phyloP scores from a whole-genome alignment of 768 basidiomycete species.

The Pleurotus tuoliensis region DNA sequence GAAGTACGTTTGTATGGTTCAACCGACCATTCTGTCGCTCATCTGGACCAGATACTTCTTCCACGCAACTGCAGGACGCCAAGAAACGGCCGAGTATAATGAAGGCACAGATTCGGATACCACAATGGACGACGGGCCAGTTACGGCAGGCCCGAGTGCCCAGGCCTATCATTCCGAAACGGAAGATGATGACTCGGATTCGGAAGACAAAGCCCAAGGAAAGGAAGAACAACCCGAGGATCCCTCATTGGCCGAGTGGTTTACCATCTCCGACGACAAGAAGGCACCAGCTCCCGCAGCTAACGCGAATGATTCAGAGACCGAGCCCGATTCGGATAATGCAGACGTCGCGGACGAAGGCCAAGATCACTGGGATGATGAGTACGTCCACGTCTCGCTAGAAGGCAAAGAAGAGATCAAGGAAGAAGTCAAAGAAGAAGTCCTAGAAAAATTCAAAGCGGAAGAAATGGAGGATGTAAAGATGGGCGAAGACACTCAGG shows the following conservation, averaged over 20 bases:
- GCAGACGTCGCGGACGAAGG: slow-evolving; percentile 45
- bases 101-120: slow-evolving; percentile 31
- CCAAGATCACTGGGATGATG: slow-evolving; percentile 30
- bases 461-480: slow-evolving; percentile 32
- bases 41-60: slow-evolving; percentile 64
- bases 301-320: slow-evolving; percentile 45
- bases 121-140: slow-evolving; percentile 14
- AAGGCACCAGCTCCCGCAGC: slow-evolving; percentile 17
- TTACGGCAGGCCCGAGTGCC: slow-evolving; percentile 17
- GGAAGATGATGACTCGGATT: slow-evolving; percentile 18
- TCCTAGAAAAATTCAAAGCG: slow-evolving; percentile 8
- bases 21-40: background rate
- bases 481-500: slow-evolving; percentile 72
- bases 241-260: slow-evolving; percentile 55
- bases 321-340: slow-evolving; percentile 68
- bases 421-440: background rate
- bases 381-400: slow-evolving; percentile 30
- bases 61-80: slow-evolving; percentile 56
- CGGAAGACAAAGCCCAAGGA: slow-evolving; percentile 13
- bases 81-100: slow-evolving; percentile 47
- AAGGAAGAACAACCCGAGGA: slow-evolving; percentile 28
- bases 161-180: slow-evolving; percentile 19
- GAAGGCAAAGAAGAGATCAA: background rate
- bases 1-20: slow-evolving; percentile 40
- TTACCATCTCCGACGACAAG: slow-evolving; percentile 44